Evolutionary conservation across 2,329 filamentous ascomycete genomes (phyloP), one percentile per base, ranked within the genome.

Genomic region (Geosmithia putterillii): DNA sequence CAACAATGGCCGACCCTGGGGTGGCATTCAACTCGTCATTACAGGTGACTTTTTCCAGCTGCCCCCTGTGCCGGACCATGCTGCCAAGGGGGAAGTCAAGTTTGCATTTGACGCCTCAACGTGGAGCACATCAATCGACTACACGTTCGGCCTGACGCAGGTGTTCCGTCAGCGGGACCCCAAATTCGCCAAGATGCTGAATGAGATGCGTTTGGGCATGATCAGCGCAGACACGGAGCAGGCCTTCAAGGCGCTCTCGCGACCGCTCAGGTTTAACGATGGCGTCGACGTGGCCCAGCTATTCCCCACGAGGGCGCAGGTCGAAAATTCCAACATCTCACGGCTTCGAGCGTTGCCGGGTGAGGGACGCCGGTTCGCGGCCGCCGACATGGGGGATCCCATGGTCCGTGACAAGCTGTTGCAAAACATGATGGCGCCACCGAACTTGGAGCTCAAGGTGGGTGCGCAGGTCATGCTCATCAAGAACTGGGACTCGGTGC

Each of bases 381-480:
- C 90, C 2, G 55, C 69, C 7, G 92, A 98, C 58, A 70, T 74
- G 1, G 90, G 90, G 36, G 86, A 95, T 50, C 70, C 72, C 17
- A 63, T 69, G 1, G 62, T 82, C 34, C 81, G 86, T 25, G 87
- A 94, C 39, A 89, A 80, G 56, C 63, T 96, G 1, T 69, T 98
- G 6, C 63, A 75, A 6, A 95, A 90, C 56, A 94, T 94, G 77
- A 95, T 98, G 85, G 89, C 92, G 0, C 89, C 92, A 0, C 82
- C 83, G 52, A 57, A 64, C 0, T 76, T 98, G 18, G 78, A 84
- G 28, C 65, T 98, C 23, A 96, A 95, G 61, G 82, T 92, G 48
- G 86, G 88, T 9, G 86, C 92, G 0, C 94, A 98, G 58, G 94
- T 98, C 38, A 98, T 98, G 92, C 70, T 98, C n/a, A 95, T 98